Conservation (phyloP, 331 rosid genomes). For the Quercus tomentella region DNA sequence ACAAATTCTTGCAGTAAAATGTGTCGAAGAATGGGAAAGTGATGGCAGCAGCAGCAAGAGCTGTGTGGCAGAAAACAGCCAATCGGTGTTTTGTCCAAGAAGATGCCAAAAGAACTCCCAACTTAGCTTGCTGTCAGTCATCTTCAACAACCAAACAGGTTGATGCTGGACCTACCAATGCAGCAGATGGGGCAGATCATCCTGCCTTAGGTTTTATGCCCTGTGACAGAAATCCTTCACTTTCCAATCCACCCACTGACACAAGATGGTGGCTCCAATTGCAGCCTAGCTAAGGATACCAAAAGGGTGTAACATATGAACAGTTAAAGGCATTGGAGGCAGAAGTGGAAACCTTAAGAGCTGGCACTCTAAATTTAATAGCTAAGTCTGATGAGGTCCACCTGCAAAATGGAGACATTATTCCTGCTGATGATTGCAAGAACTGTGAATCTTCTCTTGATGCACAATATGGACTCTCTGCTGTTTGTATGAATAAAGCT, state of each 20-base stretch:
- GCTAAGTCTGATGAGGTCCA: background rate
- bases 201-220: slow-evolving; percentile 39
- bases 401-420: slow-evolving; percentile 27
- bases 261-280: slow-evolving; percentile 69
- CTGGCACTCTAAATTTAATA: slow-evolving; percentile 32
- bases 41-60: slow-evolving; percentile 84
- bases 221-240: slow-evolving; percentile 35
- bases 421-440: slow-evolving; percentile 7
- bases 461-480: slow-evolving; percentile 15
- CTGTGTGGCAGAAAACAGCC: slow-evolving; percentile 72
- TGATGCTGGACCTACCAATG: slow-evolving; percentile 46
- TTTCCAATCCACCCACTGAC: slow-evolving; percentile 35
- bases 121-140: slow-evolving; percentile 73
- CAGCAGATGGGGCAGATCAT: slow-evolving; percentile 44
- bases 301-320: slow-evolving; percentile 47
- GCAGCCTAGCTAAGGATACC: slow-evolving; percentile 46
- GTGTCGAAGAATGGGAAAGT: slow-evolving; percentile 21
- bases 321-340: slow-evolving; percentile 37
- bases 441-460: slow-evolving; percentile 18
- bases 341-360: slow-evolving; percentile 26
- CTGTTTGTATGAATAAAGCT: slow-evolving; percentile 20
- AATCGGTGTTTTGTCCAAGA: slow-evolving; percentile 88
- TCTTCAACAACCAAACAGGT: slow-evolving; percentile 51
- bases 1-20: slow-evolving; percentile 24
- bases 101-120: slow-evolving; percentile 87